These are phyloP conservation scores for Botrytis pseudocinerea DNA, from an alignment of 2,329 filamentous ascomycete species.

Conservation along the genomic window DNA sequence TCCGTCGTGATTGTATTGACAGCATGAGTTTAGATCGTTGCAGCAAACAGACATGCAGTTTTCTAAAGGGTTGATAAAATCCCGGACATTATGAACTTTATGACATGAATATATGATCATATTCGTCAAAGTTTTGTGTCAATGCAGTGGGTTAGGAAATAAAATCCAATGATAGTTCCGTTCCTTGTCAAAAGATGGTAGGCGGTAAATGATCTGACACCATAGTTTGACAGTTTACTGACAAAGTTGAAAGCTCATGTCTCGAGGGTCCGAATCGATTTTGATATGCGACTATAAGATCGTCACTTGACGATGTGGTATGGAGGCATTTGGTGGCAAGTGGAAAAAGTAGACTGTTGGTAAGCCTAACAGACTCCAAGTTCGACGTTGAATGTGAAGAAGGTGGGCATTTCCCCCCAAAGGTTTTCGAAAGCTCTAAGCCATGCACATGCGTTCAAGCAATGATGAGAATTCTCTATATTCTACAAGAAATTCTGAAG, in stretches of 20 bases:
- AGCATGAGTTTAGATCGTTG: background rate
- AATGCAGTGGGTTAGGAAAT: background rate
- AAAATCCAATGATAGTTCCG: background rate
- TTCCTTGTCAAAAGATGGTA: background rate
- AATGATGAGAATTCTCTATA: background rate
- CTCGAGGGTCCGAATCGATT: background rate
- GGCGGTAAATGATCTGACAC: background rate
- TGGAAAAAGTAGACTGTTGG: background rate
- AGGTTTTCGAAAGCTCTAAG: rapidly evolving
- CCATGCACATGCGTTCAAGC: background rate
- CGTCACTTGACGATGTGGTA: background rate
- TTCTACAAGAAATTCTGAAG: background rate
- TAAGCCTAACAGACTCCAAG: background rate
- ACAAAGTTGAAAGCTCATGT: background rate
- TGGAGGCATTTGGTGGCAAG: background rate
- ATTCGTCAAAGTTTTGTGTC: background rate
- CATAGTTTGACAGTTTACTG: background rate
- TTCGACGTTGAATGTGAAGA: background rate
- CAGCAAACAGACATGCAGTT: background rate
- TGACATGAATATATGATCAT: background rate
- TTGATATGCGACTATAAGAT: background rate
- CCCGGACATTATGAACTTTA: background rate
- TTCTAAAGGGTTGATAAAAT: background rate
- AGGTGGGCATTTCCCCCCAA: background rate
- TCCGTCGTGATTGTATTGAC: background rate